These are phyloP conservation scores for Phytophthora capsici DNA, from an alignment of 352 stramenopile species.

Conservation along the genomic window DNA sequence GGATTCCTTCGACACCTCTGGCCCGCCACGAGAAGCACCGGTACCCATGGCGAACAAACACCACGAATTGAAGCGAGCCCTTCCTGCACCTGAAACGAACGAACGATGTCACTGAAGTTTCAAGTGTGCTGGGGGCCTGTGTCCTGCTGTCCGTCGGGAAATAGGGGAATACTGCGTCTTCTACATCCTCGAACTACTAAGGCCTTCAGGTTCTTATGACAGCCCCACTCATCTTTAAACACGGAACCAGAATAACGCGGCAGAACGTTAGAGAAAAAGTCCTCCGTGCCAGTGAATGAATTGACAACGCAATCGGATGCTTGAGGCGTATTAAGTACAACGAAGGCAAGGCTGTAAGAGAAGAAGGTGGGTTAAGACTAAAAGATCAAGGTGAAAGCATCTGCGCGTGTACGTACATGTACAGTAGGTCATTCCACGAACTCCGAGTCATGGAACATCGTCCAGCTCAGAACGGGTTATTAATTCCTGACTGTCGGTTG, in stretches of 20 bases:
- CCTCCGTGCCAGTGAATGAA: too few species aligned
- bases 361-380: too few species aligned
- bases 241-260: neutral
- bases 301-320: too few species aligned
- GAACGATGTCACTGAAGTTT: slow-evolving; percentile 17
- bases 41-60: slow-evolving; percentile 28
- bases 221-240: slow-evolving; percentile 2
- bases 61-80: slow-evolving; percentile 3
- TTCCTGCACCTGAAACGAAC: slow-evolving; percentile 10
- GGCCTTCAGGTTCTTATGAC: slow-evolving; percentile 28
- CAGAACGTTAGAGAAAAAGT: too few species aligned
- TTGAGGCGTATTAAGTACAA: too few species aligned
- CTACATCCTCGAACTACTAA: slow-evolving; percentile 11
- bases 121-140: slow-evolving; percentile 2
- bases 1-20: slow-evolving; percentile 4
- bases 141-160: neutral
- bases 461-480: too few species aligned
- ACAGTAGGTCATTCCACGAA: too few species aligned
- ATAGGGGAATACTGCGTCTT: slow-evolving; percentile 9
- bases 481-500: too few species aligned
- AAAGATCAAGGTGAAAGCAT: too few species aligned
- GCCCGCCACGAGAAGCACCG: slow-evolving; percentile 10
- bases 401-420: too few species aligned
- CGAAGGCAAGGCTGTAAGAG: too few species aligned
- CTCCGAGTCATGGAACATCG: too few species aligned